phyloP scores from a whole-genome alignment of 176 grass and related monocot genomes.

The Chrysopogon serrulatus region DNA sequence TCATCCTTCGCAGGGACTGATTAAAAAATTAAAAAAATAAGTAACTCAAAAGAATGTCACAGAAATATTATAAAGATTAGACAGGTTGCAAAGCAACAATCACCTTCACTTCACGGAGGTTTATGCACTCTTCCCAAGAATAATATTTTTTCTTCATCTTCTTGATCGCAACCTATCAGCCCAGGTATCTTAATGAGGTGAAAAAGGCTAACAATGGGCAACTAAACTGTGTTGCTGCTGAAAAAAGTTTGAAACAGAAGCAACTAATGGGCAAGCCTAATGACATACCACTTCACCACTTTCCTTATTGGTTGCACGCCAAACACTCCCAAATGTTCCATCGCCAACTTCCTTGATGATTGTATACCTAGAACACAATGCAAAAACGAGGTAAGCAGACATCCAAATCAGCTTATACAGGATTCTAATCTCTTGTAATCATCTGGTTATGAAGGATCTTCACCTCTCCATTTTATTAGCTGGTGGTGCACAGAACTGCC shows the following conservation, averaged over 20 bases:
- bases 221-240: neutral
- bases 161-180: conserved; percentile 87
- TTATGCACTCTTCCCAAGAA: conserved; percentile 97
- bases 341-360: conserved; percentile 97
- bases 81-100: conserved; percentile 7
- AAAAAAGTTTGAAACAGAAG: neutral
- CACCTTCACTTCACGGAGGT: conserved; percentile 99
- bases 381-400: neutral
- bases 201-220: neutral
- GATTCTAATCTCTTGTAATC: neutral
- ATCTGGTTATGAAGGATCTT: neutral
- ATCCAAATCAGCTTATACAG: neutral
- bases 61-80: conserved; percentile 1
- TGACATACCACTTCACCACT: conserved; percentile 81
- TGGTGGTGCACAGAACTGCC: conserved; percentile 19
- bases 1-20: conserved; percentile 89
- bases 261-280: conserved; percentile 13
- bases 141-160: conserved; percentile 99
- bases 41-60: neutral
- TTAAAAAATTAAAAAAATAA: conserved; percentile 5
- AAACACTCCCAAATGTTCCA: conserved; percentile 97
- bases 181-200: neutral
- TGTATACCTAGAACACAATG: conserved; percentile 54
- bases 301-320: conserved; percentile 88
- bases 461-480: conserved; percentile 79